Percentiles rank a stretch among this genome's conserved stretches.
Evolutionary conservation across 345 rosid genomes (phyloP).

Genomic region (Carallia brachiata): DNA sequence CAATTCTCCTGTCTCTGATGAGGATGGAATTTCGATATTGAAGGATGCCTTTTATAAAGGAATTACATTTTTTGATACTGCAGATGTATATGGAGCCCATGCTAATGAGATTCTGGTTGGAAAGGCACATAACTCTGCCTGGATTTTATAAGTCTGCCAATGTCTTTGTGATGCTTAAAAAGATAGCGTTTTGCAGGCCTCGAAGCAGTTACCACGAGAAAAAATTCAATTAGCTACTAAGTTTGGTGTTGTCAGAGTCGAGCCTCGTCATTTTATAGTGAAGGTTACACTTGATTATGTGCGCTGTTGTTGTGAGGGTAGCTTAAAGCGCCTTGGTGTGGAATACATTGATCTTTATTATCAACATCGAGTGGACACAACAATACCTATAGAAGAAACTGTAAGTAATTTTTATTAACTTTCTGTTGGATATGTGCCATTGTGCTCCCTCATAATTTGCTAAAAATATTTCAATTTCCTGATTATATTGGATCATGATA

Average conservation of each 20-base stretch:
- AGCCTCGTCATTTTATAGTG: conserved; percentile 10
- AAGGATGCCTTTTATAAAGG: conserved; percentile 46
- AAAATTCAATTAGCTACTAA: conserved; percentile 55
- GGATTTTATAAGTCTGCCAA: not conserved
- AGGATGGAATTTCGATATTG: conserved; percentile 38
- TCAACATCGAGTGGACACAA: conserved; percentile 47
- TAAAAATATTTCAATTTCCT: not conserved
- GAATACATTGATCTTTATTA: conserved; percentile 52
- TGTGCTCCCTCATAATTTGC: not conserved
- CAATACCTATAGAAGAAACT: conserved; percentile 51
- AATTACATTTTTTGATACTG: conserved; percentile 52
- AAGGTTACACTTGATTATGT: conserved; percentile 52
- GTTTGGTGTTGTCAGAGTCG: conserved; percentile 36
- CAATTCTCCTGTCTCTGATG: conserved; percentile 44
- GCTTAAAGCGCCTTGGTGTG: conserved; percentile 53
- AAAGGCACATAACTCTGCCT: conserved; percentile 29
- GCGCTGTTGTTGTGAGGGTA: conserved; percentile 50
- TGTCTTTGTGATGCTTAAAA: not conserved
- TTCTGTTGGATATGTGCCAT: not conserved
- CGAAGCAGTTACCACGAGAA: conserved; percentile 55
- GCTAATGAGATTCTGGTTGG: conserved; percentile 52
- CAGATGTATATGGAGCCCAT: conserved; percentile 45
- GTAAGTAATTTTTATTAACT: conserved; percentile 21
- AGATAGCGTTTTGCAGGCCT: conserved; percentile 36
- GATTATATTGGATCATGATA: not conserved